These are phyloP conservation scores for Aegilops umbellulata DNA, from an alignment of 176 grass and related monocot genomes.

Conservation along the genomic window DNA sequence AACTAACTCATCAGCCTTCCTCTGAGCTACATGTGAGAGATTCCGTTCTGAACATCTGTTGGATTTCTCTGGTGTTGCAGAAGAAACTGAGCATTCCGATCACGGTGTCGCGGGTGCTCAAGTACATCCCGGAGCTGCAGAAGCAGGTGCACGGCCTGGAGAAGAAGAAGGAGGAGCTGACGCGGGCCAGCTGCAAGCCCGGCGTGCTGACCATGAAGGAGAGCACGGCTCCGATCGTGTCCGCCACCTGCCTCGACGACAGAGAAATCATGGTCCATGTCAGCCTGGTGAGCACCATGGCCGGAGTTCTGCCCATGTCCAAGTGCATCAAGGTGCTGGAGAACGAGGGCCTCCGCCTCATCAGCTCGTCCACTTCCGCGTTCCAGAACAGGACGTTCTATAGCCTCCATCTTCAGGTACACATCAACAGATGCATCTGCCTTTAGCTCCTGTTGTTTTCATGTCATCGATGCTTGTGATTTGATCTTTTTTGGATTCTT, in stretches of 20 bases:
- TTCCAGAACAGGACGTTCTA: slow-evolving; percentile 59
- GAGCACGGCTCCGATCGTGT: slow-evolving; percentile 40
- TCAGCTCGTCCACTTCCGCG: slow-evolving; percentile 56
- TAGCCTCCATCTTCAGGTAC: slow-evolving; percentile 83
- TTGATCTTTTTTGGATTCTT: neutral
- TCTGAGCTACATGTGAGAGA: neutral
- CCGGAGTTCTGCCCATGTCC: slow-evolving; percentile 36
- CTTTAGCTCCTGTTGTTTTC: neutral
- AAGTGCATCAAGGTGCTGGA: slow-evolving; percentile 55
- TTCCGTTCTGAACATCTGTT: neutral
- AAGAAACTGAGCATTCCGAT: slow-evolving; percentile 85
- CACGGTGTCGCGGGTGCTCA: slow-evolving; percentile 64
- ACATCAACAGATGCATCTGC: neutral
- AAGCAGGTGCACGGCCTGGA: slow-evolving; percentile 51
- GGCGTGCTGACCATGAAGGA: neutral
- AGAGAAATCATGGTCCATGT: slow-evolving; percentile 80
- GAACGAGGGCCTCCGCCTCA: slow-evolving; percentile 59
- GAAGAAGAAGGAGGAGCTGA: slow-evolving; percentile 59
- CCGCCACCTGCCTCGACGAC: slow-evolving; percentile 55
- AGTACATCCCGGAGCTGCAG: slow-evolving; percentile 87
- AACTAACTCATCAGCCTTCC: neutral
- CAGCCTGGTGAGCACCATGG: slow-evolving; percentile 42
- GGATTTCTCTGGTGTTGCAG: slow-evolving; percentile 16
- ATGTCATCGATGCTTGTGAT: neutral
- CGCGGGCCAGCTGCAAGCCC: slow-evolving; percentile 29